Conservation (phyloP, 2,329 filamentous ascomycete genomes). For the Penicillium nordicum region DNA sequence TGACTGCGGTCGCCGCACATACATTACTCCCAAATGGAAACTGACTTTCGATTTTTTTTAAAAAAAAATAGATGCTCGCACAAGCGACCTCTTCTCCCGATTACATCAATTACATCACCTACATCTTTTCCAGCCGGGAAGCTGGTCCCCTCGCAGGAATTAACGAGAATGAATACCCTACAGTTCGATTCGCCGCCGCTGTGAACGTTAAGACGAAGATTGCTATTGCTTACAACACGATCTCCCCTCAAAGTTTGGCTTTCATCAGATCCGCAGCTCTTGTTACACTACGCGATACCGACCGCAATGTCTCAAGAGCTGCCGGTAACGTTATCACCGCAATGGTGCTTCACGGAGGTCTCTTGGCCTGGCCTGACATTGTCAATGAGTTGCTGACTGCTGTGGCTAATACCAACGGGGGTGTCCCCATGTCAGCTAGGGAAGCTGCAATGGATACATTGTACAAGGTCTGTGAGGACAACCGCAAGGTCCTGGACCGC, state of each 20-base stretch:
- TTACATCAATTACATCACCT: conserved; percentile 95
- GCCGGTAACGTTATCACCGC: conserved; percentile 94
- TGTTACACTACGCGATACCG: conserved; percentile 74
- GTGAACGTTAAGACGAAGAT: conserved; percentile 97
- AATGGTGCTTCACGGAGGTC: conserved; percentile 75
- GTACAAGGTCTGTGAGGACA: conserved; percentile 96
- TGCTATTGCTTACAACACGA: conserved; percentile 68
- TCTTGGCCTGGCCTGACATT: conserved; percentile 88
- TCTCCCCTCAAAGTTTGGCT: conserved; percentile 67
- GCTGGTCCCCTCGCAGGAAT: conserved; percentile 53
- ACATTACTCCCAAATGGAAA: conserved; percentile 1
- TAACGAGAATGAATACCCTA: conserved; percentile 63
- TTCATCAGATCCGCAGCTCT: conserved; percentile 79
- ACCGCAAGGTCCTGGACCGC: conserved; percentile 77
- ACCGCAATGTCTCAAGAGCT: conserved; percentile 78
- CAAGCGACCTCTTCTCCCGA: conserved; percentile 86
- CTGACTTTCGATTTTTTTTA: conserved; percentile 14
- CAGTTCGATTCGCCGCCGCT: conserved; percentile 80
- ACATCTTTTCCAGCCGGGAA: conserved; percentile 72
- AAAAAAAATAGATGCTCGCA: conserved; percentile 70
- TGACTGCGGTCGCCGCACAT: background rate
- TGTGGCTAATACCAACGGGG: conserved; percentile 68
- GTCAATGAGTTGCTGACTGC: conserved; percentile 77
- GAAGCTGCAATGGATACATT: conserved; percentile 93
- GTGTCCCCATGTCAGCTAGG: conserved; percentile 68